Conservation (phyloP, 2,329 filamentous ascomycete species). For the Ophiostoma sp. region DNA sequence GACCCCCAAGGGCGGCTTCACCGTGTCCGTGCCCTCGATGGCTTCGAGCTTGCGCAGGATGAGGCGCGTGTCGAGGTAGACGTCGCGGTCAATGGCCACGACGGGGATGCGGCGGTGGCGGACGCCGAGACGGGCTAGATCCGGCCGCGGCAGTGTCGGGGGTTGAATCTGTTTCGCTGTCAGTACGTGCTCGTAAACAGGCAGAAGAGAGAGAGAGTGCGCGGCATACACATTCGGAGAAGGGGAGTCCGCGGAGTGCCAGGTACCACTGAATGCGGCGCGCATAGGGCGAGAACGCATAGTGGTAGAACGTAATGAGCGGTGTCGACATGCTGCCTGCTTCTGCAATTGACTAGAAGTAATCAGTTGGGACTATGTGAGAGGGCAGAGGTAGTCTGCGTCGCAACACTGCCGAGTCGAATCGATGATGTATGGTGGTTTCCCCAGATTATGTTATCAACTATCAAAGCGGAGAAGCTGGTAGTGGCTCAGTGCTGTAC, state of each 20-base stretch:
- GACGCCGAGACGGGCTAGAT: conserved; percentile 56
- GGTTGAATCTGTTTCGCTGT: conserved; percentile 54
- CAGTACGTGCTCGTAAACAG: not conserved
- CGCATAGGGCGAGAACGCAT: conserved; percentile 59
- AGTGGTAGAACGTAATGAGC: conserved; percentile 60
- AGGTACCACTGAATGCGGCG: conserved; percentile 62
- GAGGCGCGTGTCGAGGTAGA: conserved; percentile 65
- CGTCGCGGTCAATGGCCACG: conserved; percentile 58
- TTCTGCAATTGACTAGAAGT: not conserved
- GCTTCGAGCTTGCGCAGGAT: conserved; percentile 61
- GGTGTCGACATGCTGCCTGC: conserved; percentile 20
- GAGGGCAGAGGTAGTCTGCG: not conserved
- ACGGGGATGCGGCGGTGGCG: conserved; percentile 65
- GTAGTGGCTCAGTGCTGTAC: not conserved
- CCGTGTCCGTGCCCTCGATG: conserved; percentile 38
- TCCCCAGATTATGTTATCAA: conserved; percentile 5
- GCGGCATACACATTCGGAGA: conserved; percentile 58
- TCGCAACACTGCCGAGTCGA: not conserved
- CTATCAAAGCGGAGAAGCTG: not conserved
- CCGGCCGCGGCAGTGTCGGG: conserved; percentile 58
- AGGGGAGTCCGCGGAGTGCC: conserved; percentile 57
- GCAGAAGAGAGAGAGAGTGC: not conserved
- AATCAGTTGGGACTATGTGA: not conserved
- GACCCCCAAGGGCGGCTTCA: conserved; percentile 35
- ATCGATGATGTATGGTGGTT: not conserved